Evolutionary conservation across 2,329 filamentous ascomycete species (phyloP).

Genomic region (Grosmannia clavigera): DNA sequence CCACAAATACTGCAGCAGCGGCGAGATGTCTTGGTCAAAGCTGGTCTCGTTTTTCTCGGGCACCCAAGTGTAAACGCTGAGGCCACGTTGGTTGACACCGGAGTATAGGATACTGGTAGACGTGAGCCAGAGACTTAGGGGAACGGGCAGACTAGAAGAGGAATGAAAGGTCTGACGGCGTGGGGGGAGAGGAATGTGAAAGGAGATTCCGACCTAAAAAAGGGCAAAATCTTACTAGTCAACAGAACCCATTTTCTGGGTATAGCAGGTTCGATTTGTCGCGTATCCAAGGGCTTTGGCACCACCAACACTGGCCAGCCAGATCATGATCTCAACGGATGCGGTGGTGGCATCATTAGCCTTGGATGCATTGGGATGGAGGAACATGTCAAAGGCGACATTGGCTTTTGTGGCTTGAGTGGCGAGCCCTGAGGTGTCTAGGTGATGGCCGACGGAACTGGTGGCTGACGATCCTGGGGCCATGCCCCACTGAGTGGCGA

Average conservation of each 20-base stretch:
- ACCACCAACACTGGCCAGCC: neutral
- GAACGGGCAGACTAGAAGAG: neutral
- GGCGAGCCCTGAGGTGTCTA: neutral
- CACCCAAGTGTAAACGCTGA: conserved; percentile 1
- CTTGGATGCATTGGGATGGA: neutral
- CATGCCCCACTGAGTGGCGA: neutral
- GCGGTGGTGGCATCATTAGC: neutral
- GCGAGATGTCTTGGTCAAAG: conserved; percentile 2
- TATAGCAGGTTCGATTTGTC: neutral
- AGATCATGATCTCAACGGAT: conserved; percentile 3
- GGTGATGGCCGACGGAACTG: neutral
- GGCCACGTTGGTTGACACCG: neutral
- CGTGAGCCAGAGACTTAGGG: neutral
- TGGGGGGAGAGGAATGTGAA: neutral
- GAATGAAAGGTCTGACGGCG: neutral
- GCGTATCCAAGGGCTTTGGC: neutral
- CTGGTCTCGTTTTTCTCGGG: neutral
- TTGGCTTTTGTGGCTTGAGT: neutral
- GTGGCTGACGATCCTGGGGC: neutral
- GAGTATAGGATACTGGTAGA: neutral
- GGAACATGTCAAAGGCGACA: conserved; percentile 5
- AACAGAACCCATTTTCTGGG: neutral
- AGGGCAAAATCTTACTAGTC: neutral
- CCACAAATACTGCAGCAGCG: conserved; percentile 5
- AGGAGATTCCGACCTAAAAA: neutral